Evolutionary conservation across 768 basidiomycete genomes (phyloP), one percentile per base, ranked within the genome.

Genomic region (Pulveroboletus frians): DNA sequence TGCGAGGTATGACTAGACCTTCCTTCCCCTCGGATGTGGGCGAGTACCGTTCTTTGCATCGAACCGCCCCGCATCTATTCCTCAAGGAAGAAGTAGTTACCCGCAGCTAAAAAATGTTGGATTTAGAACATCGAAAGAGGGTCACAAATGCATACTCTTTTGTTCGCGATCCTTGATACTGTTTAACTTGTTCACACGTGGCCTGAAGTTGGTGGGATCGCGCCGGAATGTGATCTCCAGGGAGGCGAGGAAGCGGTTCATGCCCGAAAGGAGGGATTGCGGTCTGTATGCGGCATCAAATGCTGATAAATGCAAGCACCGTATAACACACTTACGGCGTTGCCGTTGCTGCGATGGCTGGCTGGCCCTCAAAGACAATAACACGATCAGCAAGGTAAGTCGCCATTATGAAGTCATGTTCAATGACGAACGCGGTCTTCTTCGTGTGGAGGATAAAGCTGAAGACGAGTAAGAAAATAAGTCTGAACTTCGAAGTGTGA

Each of bases 401-500:
- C 4, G 95, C 94, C 95, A 97, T 97, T 74, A 98, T 96, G 70
- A 99, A 97, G 75, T 98, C 95, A 83, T 99, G 96, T 78, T 99
- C 96, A 63, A 99, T 97, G 60, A 99, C 80, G 68, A 99, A 97
- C 0, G 96, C 96, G 1, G 94, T 98, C 73, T 94, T 93, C 76
- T 96, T 96, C 13, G 92, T 81, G 63, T 96, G 89, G 27, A 98
- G 83, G 62, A 99, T 91, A 71, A 95, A 97, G 41, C 87, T 88
- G 49, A 8, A 36, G 9, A 18, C 27, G 0, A 20, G 45, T 64
- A 30, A 51, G 46, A 21, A 43, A 37, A 29, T 26, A 29, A 18
- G 21, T 17, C 17, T 41, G 11, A 14, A 20, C 27, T 38, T 53
- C 14, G 29, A n/a, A 23, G 13, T 10, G 18, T 20, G 5, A 35